phyloP scores from a whole-genome alignment of 805 yeast species.

The Candida argentea region DNA sequence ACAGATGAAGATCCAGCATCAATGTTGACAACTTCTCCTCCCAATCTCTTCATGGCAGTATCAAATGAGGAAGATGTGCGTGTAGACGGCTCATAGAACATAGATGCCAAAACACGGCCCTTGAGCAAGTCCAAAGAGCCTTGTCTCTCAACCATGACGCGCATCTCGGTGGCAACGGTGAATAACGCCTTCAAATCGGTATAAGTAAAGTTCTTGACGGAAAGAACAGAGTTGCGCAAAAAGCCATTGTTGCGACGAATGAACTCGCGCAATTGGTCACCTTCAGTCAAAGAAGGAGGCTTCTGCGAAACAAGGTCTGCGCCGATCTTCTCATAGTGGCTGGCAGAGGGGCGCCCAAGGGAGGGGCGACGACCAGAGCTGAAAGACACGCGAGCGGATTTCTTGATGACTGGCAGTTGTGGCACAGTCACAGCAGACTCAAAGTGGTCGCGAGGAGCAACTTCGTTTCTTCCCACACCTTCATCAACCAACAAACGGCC shows the following conservation, averaged over 20 bases:
- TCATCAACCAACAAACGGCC: slow-evolving; percentile 55
- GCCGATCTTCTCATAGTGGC: slow-evolving; percentile 39
- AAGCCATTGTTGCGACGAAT: slow-evolving; percentile 83
- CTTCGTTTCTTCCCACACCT: slow-evolving; percentile 52
- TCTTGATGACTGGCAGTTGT: slow-evolving; percentile 22
- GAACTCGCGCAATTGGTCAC: slow-evolving; percentile 68
- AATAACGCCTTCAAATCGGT: slow-evolving; percentile 86
- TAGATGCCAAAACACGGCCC: slow-evolving; percentile 86
- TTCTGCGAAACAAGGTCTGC: slow-evolving; percentile 67
- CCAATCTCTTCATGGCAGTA: slow-evolving; percentile 99
- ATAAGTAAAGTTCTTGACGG: slow-evolving; percentile 82
- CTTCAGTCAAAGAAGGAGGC: slow-evolving; percentile 60
- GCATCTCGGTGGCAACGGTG: slow-evolving; percentile 96
- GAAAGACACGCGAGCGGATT: slow-evolving; percentile 28
- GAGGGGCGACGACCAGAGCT: slow-evolving; percentile 26
- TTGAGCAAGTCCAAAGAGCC: slow-evolving; percentile 87
- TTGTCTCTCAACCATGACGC: slow-evolving; percentile 91
- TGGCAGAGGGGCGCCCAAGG: slow-evolving; percentile 16
- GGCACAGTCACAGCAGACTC: slow-evolving; percentile 19
- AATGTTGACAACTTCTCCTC: slow-evolving; percentile 92
- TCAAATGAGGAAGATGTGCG: slow-evolving; percentile 95
- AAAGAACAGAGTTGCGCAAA: slow-evolving; percentile 76
- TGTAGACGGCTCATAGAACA: slow-evolving; percentile 97
- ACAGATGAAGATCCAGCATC: slow-evolving; percentile 85
- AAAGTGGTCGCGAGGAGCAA: slow-evolving; percentile 35